These are phyloP conservation scores for Eleusine indica DNA, from an alignment of 176 grass and related monocot species.

Conservation along the genomic window DNA sequence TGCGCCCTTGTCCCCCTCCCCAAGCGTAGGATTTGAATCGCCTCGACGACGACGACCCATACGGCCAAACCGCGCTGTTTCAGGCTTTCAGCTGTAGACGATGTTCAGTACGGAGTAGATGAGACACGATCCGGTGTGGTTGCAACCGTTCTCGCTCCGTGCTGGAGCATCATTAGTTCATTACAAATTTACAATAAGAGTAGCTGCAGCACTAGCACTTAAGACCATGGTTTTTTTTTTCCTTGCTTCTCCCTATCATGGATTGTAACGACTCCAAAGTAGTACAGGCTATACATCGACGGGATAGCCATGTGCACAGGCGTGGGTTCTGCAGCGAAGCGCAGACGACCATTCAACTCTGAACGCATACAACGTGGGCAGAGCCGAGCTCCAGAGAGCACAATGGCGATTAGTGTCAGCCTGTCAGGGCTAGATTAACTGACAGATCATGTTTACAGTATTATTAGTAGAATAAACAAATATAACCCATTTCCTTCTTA, in stretches of 20 bases:
- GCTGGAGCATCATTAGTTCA: not conserved
- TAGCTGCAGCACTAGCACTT: not conserved
- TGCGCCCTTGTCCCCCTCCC: too few species aligned
- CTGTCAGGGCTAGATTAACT: not conserved
- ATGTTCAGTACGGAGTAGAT: not conserved
- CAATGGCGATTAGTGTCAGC: not conserved
- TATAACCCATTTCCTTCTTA: not conserved
- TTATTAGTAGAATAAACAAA: not conserved
- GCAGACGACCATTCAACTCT: constrained; percentile 20
- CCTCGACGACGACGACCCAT: not conserved
- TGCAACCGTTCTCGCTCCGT: not conserved
- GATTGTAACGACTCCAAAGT: not conserved
- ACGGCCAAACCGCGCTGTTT: not conserved
- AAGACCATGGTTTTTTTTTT: not conserved
- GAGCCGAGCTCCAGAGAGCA: not conserved
- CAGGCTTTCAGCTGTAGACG: not conserved
- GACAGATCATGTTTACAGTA: not conserved
- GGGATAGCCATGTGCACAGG: not conserved
- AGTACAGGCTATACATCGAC: not conserved
- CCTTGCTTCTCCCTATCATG: not conserved
- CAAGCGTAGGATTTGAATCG: constrained; percentile 31
- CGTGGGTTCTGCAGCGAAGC: not conserved
- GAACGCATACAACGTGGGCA: not conserved
- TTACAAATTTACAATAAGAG: not conserved
- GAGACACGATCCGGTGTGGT: not conserved